Conservation (phyloP, 331 rosid species). For the Acacia pycnantha region DNA sequence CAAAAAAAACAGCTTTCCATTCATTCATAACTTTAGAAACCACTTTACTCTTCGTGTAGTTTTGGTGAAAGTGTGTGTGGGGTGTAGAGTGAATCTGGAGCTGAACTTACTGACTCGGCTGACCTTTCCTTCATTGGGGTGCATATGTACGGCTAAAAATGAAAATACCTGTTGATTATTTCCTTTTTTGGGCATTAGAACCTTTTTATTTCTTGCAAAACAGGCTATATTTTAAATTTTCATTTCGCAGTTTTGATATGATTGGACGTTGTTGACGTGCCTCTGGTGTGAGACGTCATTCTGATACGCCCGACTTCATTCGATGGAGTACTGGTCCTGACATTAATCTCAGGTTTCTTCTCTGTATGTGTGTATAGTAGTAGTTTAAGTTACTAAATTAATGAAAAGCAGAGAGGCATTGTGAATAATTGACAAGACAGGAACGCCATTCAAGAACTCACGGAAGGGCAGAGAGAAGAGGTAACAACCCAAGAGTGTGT, state of each 20-base stretch:
- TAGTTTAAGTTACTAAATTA: neutral
- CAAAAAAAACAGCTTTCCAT: neutral
- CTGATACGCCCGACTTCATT: constrained; percentile 19
- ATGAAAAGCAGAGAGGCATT: constrained; percentile 3
- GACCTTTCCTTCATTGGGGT: neutral
- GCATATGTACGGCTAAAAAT: constrained; percentile 4
- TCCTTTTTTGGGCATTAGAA: neutral
- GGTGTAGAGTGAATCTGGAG: neutral
- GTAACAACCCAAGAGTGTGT: neutral
- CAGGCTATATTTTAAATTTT: neutral
- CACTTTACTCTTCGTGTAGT: neutral
- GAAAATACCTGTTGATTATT: neutral
- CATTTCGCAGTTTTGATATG: constrained; percentile 24
- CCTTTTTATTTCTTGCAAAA: neutral
- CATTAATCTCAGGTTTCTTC: neutral
- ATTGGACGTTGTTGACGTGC: constrained; percentile 40
- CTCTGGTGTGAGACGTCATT: constrained; percentile 28
- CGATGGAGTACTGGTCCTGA: neutral
- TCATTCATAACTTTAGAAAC: neutral
- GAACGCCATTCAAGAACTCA: constrained; percentile 1
- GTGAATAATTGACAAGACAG: constrained; percentile 22
- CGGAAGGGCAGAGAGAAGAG: neutral
- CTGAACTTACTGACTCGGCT: neutral
- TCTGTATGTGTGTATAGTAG: neutral
- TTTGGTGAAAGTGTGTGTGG: neutral